Percentiles rank a stretch among this genome's conserved stretches.
phyloP scores from a whole-genome alignment of 352 stramenopile species.

The Globisporangium nagaii region DNA sequence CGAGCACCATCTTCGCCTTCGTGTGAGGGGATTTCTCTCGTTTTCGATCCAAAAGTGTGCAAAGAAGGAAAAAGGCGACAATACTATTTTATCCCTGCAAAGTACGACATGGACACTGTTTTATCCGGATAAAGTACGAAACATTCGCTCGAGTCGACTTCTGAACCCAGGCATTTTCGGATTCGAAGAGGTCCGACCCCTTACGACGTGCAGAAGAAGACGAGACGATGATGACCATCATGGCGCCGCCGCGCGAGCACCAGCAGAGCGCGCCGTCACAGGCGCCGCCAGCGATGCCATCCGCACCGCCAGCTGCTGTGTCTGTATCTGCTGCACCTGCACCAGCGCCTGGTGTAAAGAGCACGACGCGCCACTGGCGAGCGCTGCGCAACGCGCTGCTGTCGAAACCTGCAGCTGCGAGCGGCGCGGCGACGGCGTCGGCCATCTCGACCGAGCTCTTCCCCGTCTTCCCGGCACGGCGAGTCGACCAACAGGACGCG shows the following conservation, averaged over 20 bases:
- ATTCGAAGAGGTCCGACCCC: slow-evolving; percentile 7
- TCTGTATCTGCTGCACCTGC: background rate
- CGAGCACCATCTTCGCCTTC: slow-evolving; percentile 65
- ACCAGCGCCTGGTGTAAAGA: slow-evolving; percentile 11
- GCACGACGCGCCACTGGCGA: slow-evolving; percentile 58
- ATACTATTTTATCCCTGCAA: background rate
- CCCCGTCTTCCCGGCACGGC: slow-evolving; percentile 22
- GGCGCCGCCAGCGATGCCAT: background rate
- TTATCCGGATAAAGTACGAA: no score
- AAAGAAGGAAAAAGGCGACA: background rate
- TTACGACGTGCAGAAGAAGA: background rate
- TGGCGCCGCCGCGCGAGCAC: slow-evolving; percentile 7
- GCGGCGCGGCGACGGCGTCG: slow-evolving; percentile 38
- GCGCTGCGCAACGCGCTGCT: slow-evolving; percentile 62
- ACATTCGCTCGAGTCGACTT: background rate
- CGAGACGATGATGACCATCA: slow-evolving; percentile 1
- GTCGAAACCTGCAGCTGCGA: slow-evolving; percentile 17
- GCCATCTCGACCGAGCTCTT: slow-evolving; percentile 65
- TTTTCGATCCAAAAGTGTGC: background rate
- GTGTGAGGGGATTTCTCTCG: background rate
- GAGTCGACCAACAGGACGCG: no score
- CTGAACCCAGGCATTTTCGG: slow-evolving; percentile 3
- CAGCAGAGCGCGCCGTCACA: slow-evolving; percentile 4
- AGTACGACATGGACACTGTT: background rate
- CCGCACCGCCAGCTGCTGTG: background rate